phyloP scores from a whole-genome alignment of 1,139 yeast genomes.

The Nakaseomyces nivariensis region DNA sequence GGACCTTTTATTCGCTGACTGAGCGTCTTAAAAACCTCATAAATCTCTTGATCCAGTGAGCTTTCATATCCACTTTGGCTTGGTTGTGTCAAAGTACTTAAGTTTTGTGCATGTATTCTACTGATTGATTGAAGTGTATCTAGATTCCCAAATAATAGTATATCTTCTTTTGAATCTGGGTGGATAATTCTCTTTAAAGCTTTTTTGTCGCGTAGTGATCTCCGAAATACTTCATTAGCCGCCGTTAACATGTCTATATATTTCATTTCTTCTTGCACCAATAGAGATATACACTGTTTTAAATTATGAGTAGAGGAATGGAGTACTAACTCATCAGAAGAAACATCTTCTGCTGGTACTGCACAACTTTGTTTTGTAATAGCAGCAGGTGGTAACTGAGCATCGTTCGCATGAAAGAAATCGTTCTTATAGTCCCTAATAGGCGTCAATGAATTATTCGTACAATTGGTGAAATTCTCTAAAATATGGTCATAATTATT shows the following conservation, averaged over 20 bases:
- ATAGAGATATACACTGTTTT: not conserved
- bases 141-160: conserved; percentile 30
- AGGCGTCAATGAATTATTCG: conserved; percentile 22
- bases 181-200: not conserved
- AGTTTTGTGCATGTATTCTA: conserved; percentile 19
- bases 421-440: conserved; percentile 26
- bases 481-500: not conserved
- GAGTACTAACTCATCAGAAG: not conserved
- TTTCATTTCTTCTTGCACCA: conserved; percentile 23
- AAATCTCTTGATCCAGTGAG: not conserved
- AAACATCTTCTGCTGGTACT: not conserved
- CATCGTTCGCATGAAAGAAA: conserved; percentile 22
- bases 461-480: not conserved
- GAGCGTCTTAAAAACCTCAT: not conserved
- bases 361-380: not conserved
- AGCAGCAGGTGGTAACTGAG: conserved; percentile 13
- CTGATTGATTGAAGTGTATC: conserved; percentile 31
- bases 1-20: conserved; percentile 28
- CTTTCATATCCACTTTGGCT: too few species aligned
- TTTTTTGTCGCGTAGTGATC: not conserved
- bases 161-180: not conserved
- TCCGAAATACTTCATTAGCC: not conserved
- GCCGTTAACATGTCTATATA: conserved; percentile 13
- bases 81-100: not conserved
- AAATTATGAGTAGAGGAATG: not conserved